Base-by-base conservation (phyloP, 352 stramenopile genomes). In the Phytophthora ohioensis region DNA sequence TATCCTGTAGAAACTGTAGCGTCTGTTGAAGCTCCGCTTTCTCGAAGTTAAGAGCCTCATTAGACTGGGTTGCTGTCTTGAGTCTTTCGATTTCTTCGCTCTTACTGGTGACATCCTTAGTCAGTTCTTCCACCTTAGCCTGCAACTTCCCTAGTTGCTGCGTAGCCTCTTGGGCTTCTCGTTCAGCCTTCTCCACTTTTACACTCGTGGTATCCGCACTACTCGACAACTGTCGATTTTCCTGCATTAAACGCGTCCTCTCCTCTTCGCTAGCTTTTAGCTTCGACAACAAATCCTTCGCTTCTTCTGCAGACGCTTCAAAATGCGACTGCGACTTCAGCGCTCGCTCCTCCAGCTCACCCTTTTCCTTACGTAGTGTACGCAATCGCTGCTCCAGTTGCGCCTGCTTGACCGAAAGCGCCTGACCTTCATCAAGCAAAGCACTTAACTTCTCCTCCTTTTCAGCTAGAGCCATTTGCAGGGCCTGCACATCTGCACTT, bases 331-430 rank as follows among this genome's bases (percentile, higher is more conserved):
- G 75, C 0, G 82, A 55, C 51, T 88, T 89, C 1, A 84, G 64
- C 5, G 76, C 79, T 57, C 74, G 70, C 54, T 92, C 82, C 57
- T 92, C 82, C 60, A 91, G 65, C 32, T 94, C 88, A 46, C 91
- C 90, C 57, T 92, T 94, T 61, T 95, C 88, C 35, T 90, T 91
- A 12, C 88, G 85, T 1, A 95, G 51, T 13, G 83, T 69, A 2
- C 88, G 85, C 21, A 94, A 62, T 11, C 88, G 78, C 30, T 91
- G 80, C 56, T 95, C 88, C 30, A 90, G 72, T 57, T 93, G 86
- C 13, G 82, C 79, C 54, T 93, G 83, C 71, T 95, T 95, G 9
- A 94, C 74, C 2, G 86, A 94, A 1, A 95, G 71, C 5, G 86
- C 76, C 38, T 94, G 81, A 0, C 88, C 88, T 79, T 95, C 88